phyloP scores from a whole-genome alignment of 2,329 filamentous ascomycete species.

The Arthrobotrys sphaeroides region DNA sequence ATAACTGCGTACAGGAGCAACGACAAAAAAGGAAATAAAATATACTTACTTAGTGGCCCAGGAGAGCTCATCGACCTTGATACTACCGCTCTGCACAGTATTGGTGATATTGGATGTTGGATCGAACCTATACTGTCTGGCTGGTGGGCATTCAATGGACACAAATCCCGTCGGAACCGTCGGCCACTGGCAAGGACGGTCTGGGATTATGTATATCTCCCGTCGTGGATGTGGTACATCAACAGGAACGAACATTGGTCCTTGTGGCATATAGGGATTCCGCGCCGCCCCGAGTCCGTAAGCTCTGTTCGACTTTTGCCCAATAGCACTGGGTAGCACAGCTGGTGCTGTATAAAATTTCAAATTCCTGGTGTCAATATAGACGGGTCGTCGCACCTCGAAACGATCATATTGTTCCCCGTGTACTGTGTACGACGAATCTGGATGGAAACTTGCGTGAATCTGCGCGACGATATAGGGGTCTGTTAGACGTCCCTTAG shows the following conservation, averaged over 20 bases:
- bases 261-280: neutral
- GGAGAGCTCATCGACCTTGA: neutral
- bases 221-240: neutral
- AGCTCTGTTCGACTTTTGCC: neutral
- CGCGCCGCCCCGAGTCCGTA: neutral
- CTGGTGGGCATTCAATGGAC: conserved; percentile 1
- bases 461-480: neutral
- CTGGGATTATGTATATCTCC: neutral
- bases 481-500: neutral
- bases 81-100: neutral
- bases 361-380: neutral
- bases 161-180: neutral
- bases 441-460: neutral
- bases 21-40: neutral
- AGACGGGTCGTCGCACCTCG: neutral
- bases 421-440: neutral
- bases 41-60: conserved; percentile 28
- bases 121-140: conserved; percentile 8
- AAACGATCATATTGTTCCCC: neutral
- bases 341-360: neutral
- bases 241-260: neutral
- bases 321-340: neutral
- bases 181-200: neutral
- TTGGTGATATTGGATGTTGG: neutral
- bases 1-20: neutral